Percentiles rank a stretch among this genome's conserved stretches.
These are phyloP conservation scores for Neoascochyta sp. DNA, from an alignment of 2,329 filamentous ascomycete genomes.

Conservation along the genomic window DNA sequence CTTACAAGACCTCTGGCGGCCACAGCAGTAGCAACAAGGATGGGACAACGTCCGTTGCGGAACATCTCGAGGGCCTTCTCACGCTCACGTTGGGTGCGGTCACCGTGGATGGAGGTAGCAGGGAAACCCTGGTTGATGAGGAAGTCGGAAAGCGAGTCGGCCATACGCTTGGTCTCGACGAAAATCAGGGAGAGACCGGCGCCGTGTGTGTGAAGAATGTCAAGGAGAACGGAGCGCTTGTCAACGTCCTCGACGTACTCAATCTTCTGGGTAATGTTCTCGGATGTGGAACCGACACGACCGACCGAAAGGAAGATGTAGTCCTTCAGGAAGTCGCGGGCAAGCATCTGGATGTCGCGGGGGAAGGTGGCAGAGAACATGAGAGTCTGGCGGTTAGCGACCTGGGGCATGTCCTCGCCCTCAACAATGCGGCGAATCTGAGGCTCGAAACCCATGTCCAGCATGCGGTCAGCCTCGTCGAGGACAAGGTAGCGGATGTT, in stretches of 20 bases:
- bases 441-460: constrained; percentile 99
- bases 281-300: constrained; percentile 97
- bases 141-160: constrained; percentile 95
- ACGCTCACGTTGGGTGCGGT: constrained; percentile 97
- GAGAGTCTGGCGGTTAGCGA: constrained; percentile 85
- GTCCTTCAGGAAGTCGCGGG: constrained; percentile 97
- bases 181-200: constrained; percentile 92
- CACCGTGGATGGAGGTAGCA: constrained; percentile 96
- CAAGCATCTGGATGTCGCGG: constrained; percentile 98
- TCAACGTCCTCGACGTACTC: constrained; percentile 96
- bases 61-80: constrained; percentile 97
- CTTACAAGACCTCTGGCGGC: constrained; percentile 58
- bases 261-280: constrained; percentile 99
- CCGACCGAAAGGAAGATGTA: constrained; percentile 99
- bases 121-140: constrained; percentile 98
- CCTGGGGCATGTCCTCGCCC: constrained; percentile 92
- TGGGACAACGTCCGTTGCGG: constrained; percentile 91
- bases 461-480: constrained; percentile 98
- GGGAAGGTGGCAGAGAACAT: constrained; percentile 99
- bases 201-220: constrained; percentile 93
- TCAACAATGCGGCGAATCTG: constrained; percentile 98
- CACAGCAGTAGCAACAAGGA: constrained; percentile 94
- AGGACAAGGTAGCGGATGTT: constrained; percentile 99
- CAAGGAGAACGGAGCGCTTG: constrained; percentile 95
- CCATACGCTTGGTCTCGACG: constrained; percentile 99